Conservation (phyloP, 192 early-diverging fungal species). For the Oehlia diaphana region DNA sequence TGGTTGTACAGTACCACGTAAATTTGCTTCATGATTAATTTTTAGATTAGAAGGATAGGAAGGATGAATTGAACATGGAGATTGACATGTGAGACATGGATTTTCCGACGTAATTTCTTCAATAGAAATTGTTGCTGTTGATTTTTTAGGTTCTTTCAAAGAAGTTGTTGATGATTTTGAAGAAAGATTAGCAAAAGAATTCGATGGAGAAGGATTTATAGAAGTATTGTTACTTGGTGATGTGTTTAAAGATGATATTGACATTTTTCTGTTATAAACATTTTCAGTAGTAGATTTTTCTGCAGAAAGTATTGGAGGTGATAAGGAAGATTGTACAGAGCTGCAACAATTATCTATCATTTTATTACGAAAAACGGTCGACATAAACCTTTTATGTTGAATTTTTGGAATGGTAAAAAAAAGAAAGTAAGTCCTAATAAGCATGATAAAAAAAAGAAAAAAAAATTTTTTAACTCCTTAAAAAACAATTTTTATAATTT, state of each 20-base stretch:
- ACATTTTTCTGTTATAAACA: background rate
- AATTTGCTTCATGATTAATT: conserved; percentile 41
- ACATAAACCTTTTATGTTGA: background rate
- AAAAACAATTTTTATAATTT: background rate
- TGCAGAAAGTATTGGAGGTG: background rate
- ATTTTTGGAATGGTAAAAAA: background rate
- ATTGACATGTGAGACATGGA: conserved; percentile 45
- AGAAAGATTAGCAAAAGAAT: background rate
- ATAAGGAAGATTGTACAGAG: background rate
- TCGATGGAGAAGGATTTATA: background rate
- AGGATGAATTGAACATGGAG: conserved; percentile 46
- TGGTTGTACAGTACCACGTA: conserved; percentile 50
- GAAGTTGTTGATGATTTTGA: background rate
- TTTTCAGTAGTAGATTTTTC: background rate
- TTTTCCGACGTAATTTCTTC: conserved; percentile 12
- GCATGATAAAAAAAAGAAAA: background rate
- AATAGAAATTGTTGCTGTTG: background rate
- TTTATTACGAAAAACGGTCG: background rate
- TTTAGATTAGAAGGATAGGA: conserved; percentile 54
- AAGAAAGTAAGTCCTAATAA: background rate
- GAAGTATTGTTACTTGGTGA: background rate
- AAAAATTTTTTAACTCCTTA: background rate
- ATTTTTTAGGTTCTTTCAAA: background rate
- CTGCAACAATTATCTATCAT: background rate
- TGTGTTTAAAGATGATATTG: background rate